Evolutionary conservation across 2,329 filamentous ascomycete genomes (phyloP), one percentile per base, ranked within the genome.

Genomic region (Fusarium paranaense): DNA sequence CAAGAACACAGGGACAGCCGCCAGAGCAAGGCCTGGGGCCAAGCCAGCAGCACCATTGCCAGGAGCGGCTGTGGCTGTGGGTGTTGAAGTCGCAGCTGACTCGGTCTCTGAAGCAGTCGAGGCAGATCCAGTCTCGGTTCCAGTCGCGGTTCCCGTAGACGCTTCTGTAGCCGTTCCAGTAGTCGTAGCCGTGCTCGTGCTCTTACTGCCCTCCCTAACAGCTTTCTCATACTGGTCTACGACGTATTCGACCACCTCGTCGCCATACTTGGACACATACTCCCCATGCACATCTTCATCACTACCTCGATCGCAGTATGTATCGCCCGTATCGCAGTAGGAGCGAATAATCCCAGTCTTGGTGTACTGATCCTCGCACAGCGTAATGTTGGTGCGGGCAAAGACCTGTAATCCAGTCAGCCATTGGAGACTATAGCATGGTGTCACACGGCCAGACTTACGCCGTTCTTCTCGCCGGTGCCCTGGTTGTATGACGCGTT

Each of bases 251-350:
- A 80, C 79, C 4, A 82, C 79, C 3, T 83, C 76, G 20, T 76
- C 70, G 47, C 79, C 80, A 73, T 85, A 85, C 32, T 74, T 79
- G 18, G 56, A 27, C 14, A 85, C 73, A 72, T 87, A 87, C 27
- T 69, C 64, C 22, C 80, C 78, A 70, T 85, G 84, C 2, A 82
- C 80, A 4, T 64, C 64, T 3, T 40, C 65, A 45, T 78, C 73
- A 5, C 71, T 37, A 40, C 84, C 85, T 9, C 45, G 4, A 73
- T 82, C 83, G 74, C 84, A 85, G 77, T 83, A 86, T 18, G 78
- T 67, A 68, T 87, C 85, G 57, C 83, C 83, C 0, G 71, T 80
- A 77, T 86, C 84, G 76, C 84, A 86, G 76, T 82, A 86, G 5
- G 84, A 84, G 52, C 80, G 77, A 52, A 86, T 74, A 37, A 81